Percentiles rank a stretch among this genome's conserved stretches.
These are phyloP conservation scores for Solanum rostratum DNA, from an alignment of 257 asterid species.

Conservation along the genomic window DNA sequence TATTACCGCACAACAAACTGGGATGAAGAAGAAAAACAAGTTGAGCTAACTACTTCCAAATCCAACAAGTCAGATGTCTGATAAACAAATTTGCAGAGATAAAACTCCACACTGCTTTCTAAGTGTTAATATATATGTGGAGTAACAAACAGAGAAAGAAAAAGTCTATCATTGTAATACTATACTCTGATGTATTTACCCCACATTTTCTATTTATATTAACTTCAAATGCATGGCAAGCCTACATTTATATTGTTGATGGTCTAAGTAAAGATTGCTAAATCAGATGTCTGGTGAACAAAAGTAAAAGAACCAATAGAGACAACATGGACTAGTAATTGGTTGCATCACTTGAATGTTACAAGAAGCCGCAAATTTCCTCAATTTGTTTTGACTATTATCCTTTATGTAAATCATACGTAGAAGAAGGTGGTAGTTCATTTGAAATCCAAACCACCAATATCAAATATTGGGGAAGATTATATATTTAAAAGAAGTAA, in stretches of 20 bases:
- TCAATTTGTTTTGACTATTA: background rate
- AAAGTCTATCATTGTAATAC: background rate
- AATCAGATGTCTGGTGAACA: background rate
- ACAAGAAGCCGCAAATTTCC: background rate
- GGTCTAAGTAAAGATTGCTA: background rate
- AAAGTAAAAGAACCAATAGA: background rate
- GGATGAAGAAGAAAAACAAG: conserved; percentile 22
- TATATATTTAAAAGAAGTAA: background rate
- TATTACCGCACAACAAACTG: conserved; percentile 36
- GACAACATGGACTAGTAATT: background rate
- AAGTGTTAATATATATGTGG: background rate
- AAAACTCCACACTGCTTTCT: background rate
- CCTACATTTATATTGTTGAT: too few relatives aligned
- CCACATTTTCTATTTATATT: background rate
- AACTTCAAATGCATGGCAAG: too few relatives aligned
- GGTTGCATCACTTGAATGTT: background rate
- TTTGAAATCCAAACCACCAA: background rate
- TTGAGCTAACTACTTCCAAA: background rate
- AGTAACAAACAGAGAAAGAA: background rate
- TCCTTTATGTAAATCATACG: background rate
- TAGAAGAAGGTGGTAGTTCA: background rate
- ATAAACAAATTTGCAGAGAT: background rate
- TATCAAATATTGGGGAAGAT: background rate
- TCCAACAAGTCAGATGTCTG: background rate
- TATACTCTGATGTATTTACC: background rate